Conservation (phyloP, 2,329 filamentous ascomycete species). For the Pestalotiopsis sp. region DNA sequence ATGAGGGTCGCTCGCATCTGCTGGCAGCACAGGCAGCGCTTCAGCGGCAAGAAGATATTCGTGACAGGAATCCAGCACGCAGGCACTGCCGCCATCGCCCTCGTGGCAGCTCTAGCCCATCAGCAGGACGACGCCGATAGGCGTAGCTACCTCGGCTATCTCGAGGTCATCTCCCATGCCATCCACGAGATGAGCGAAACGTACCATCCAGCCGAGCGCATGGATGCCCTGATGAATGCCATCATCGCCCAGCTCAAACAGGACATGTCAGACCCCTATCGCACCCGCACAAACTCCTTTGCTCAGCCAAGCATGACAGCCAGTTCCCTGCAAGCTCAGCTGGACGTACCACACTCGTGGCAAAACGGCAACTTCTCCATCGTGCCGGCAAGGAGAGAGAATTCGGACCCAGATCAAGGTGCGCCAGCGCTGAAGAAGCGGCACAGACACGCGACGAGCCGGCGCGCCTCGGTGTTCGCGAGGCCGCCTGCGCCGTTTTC, state of each 20-base stretch:
- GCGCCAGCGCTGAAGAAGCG: conserved; percentile 32
- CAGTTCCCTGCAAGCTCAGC: not conserved
- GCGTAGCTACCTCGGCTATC: conserved; percentile 45
- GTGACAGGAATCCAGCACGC: conserved; percentile 56
- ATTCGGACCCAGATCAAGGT: conserved; percentile 27
- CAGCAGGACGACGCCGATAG: conserved; percentile 38
- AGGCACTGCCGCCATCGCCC: conserved; percentile 55
- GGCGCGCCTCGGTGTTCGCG: conserved; percentile 34
- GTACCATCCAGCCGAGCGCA: conserved; percentile 56
- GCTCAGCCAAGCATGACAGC: conserved; percentile 5
- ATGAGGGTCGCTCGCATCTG: conserved; percentile 56
- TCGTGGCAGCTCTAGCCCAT: conserved; percentile 51
- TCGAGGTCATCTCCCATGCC: conserved; percentile 55
- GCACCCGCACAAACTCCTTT: conserved; percentile 13
- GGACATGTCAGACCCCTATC: conserved; percentile 26
- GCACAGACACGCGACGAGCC: conserved; percentile 26
- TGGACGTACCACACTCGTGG: not conserved
- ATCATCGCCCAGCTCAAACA: conserved; percentile 51
- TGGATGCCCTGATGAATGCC: conserved; percentile 55
- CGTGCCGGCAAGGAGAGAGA: conserved; percentile 35
- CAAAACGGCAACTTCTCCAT: conserved; percentile 22
- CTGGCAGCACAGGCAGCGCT: conserved; percentile 56
- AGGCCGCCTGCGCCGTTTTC: conserved; percentile 34
- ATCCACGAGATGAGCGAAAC: conserved; percentile 55
- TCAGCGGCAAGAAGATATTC: conserved; percentile 53